phyloP scores from a whole-genome alignment of 2,329 filamentous ascomycete genomes.

The Fusarium sp. region DNA sequence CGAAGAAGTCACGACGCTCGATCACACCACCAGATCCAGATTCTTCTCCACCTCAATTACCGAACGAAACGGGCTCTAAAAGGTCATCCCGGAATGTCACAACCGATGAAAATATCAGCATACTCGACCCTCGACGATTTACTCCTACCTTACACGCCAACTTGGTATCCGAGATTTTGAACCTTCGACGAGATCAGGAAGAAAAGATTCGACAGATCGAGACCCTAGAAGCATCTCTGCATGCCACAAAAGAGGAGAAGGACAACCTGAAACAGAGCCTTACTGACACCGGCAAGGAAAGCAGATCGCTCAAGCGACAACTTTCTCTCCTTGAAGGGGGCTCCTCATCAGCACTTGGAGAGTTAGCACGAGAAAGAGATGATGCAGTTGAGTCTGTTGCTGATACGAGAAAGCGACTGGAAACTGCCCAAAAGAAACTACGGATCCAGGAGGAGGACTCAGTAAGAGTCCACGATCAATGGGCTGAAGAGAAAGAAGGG shows the following conservation, averaged over 20 bases:
- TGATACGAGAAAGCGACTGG: constrained; percentile 82
- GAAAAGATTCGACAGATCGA: constrained; percentile 90
- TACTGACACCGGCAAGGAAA: constrained; percentile 76
- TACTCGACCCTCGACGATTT: constrained; percentile 90
- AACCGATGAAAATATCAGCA: constrained; percentile 75
- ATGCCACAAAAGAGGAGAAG: constrained; percentile 77
- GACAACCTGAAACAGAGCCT: constrained; percentile 74
- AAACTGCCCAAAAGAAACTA: constrained; percentile 79
- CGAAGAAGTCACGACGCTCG: constrained; percentile 72
- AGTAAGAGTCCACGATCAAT: constrained; percentile 79
- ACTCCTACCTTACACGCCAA: constrained; percentile 96
- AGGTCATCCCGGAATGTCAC: constrained; percentile 68
- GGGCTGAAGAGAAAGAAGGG: constrained; percentile 83
- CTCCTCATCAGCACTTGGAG: constrained; percentile 84
- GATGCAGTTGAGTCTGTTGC: constrained; percentile 77
- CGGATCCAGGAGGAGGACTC: constrained; percentile 86
- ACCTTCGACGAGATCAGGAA: constrained; percentile 87
- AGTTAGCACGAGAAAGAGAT: constrained; percentile 87
- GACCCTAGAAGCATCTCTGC: constrained; percentile 79
- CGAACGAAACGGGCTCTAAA: constrained; percentile 59
- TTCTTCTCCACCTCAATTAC: constrained; percentile 67
- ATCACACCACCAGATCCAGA: constrained; percentile 70
- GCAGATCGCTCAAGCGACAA: constrained; percentile 83
- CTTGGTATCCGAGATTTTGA: constrained; percentile 92
- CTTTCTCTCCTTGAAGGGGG: constrained; percentile 88